Conservation (phyloP, 768 basidiomycete species). For the Lentinula raphanica region DNA sequence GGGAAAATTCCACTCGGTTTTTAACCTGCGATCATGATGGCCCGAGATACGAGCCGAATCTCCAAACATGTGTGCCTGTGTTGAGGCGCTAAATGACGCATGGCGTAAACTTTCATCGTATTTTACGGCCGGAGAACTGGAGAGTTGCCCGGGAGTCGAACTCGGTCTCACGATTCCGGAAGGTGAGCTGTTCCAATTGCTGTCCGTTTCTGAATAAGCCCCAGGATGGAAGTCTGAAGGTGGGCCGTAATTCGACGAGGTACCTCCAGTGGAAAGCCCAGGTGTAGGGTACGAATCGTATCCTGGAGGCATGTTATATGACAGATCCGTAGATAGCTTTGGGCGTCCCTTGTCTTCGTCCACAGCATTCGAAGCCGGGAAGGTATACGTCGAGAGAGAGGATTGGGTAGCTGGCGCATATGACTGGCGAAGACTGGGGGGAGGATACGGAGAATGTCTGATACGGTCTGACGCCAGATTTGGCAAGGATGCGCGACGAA, state of each 20-base stretch:
- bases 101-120: slow-evolving; percentile 71
- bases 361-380: slow-evolving; percentile 44
- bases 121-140: slow-evolving; percentile 45
- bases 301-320: slow-evolving; percentile 31
- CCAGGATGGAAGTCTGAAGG: slow-evolving; percentile 45
- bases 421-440: slow-evolving; percentile 39
- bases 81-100: slow-evolving; percentile 56
- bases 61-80: slow-evolving; percentile 58
- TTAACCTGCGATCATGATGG: slow-evolving; percentile 65
- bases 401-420: slow-evolving; percentile 34
- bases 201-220: slow-evolving; percentile 44
- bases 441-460: slow-evolving; percentile 55
- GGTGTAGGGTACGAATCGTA: slow-evolving; percentile 49
- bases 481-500: slow-evolving; percentile 61
- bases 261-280: slow-evolving; percentile 40
- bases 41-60: slow-evolving; percentile 68
- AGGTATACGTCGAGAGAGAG: slow-evolving; percentile 45
- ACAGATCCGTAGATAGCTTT: slow-evolving; percentile 44
- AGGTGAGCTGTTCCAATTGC: slow-evolving; percentile 51
- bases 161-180: slow-evolving; percentile 61
- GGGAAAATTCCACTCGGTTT: slow-evolving; percentile 70
- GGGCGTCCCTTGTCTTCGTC: slow-evolving; percentile 38
- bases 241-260: slow-evolving; percentile 41
- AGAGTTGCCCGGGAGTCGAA: slow-evolving; percentile 58
- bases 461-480: slow-evolving; percentile 53